Base-by-base conservation (phyloP, 495 filamentous ascomycete genomes). In the Lepidopterella palustris region DNA sequence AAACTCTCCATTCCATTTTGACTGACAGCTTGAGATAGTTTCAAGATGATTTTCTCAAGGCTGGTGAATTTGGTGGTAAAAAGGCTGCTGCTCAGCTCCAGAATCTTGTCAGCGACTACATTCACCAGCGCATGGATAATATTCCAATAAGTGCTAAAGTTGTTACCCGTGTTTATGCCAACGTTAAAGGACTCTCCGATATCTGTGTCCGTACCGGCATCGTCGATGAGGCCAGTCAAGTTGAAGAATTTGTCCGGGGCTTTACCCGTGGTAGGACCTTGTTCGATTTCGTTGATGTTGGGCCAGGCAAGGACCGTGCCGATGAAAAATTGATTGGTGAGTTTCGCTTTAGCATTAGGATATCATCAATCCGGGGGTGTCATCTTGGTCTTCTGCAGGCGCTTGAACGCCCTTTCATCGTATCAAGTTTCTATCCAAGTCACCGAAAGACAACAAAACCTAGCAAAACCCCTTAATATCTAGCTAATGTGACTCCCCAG, bases 211-310 rank as follows among this genome's bases (percentile, higher is more conserved):
- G 64, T 69, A 81, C 67, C 45, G 87, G 85, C 23, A 74, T 83
- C 28, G 68, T 85, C 9, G 73, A 78, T 5, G 78, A 77, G 39
- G 71, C 80, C 4, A 68, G 70, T 15, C 65, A 76, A 25, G 68
- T 91, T 31, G 79, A 83, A 55, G 82, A 88, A 26, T 95, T 95
- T 70, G 80, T 82, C 25, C 76, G 82, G 18, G 89, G 88, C 11
- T 91, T 93, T 74, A 90, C 87, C 67, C 84, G 84, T 65, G 84
- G 79, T 50, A 82, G 82, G 60, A 77, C 81, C 3, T 77, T 80
- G 1, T 90, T 88, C 66, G 87, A 91, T 66, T 87, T 90, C 71
- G 73, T 90, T 39, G 88, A 93, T 70, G 80, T 90, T 45, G 87
- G 87, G 35, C 69, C 78, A 49, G 81, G 83, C 23, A 85, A 88